Base-by-base conservation (phyloP, 257 asterid genomes). In the Schizonepeta tenuifolia region DNA sequence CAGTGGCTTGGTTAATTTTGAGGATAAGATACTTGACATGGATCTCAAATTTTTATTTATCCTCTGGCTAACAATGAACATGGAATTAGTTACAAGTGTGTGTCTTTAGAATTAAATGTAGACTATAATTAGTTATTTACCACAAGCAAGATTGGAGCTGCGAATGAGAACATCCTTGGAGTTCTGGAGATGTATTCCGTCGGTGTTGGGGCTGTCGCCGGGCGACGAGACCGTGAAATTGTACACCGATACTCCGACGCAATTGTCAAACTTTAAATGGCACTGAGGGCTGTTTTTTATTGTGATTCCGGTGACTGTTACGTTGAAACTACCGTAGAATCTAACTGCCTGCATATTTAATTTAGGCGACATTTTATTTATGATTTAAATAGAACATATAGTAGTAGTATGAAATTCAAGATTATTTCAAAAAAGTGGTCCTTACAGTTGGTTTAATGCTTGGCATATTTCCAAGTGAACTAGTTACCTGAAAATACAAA, bases 161-260 rank as follows among this genome's bases (percentile, higher is more conserved):
- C 85, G 95, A 66, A 94, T 88, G 14, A 87, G 84, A 67, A 87
- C 97, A 12, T 91, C 96, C 76, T 85, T 88, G 54, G 99, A 89
- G 84, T 94, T 90, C 77, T 90, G 96, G 24, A 94, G 77, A 71
- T 94, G 99, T 55, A 94, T 94, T 40, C 99, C 99, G 14, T 94
- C 98, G 0, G 99, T 94, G 57, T 94, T 94, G 17, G 97, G 99
- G 69, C 99, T 94, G 69, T 88, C 84, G 1, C 96, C 95, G 0
- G 99, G 99, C 10, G 99, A 94, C 9, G 85, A 79, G 33, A 75
- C 86, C 0, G 77, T 84, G 55, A 94, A 80, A 76, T 88, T 84
- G 88, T 82, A 80, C 11, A 91, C 99, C 15, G 78, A 66, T 21
- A 91, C 97, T n/a, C 96, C 98, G 17, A 76, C 54, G 77, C 98